Conservation (phyloP, 768 basidiomycete genomes). For the Xerocomus brunneocitrinus region DNA sequence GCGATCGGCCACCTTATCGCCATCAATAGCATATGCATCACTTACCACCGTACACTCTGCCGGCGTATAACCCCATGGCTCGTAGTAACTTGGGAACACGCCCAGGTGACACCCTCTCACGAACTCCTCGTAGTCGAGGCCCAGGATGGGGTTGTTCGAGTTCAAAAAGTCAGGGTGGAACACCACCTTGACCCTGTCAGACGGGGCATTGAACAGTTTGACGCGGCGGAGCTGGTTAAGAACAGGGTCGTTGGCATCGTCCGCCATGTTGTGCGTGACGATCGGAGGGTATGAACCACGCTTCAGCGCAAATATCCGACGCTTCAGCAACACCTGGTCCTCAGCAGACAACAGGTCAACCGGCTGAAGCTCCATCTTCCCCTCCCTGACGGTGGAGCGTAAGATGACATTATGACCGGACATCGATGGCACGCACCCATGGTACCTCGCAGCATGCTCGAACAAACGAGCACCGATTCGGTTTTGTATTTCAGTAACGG, state of each 20-base stretch:
- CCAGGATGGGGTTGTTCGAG: slow-evolving; percentile 95
- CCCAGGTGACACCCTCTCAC: slow-evolving; percentile 97
- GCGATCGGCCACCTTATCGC: slow-evolving; percentile 8
- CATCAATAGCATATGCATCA: slow-evolving; percentile 10
- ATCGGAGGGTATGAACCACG: slow-evolving; percentile 92
- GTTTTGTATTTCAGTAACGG: slow-evolving; percentile 92
- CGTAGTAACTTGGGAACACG: slow-evolving; percentile 97
- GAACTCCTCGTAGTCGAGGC: slow-evolving; percentile 98
- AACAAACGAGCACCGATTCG: slow-evolving; percentile 89
- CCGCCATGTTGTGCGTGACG: slow-evolving; percentile 98
- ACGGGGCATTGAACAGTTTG: slow-evolving; percentile 82
- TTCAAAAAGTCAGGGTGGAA: slow-evolving; percentile 99
- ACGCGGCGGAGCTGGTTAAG: slow-evolving; percentile 93
- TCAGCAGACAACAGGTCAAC: slow-evolving; percentile 80
- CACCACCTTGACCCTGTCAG: slow-evolving; percentile 93
- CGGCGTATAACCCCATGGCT: slow-evolving; percentile 95
- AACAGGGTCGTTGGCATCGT: slow-evolving; percentile 89
- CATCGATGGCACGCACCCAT: slow-evolving; percentile 55
- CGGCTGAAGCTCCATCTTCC: slow-evolving; percentile 68
- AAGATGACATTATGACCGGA: background rate
- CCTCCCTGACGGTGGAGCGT: slow-evolving; percentile 44
- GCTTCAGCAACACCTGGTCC: slow-evolving; percentile 91
- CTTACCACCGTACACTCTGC: slow-evolving; percentile 97
- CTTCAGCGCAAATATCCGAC: slow-evolving; percentile 94
- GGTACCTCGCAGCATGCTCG: slow-evolving; percentile 89